Evolutionary conservation across 2,329 filamentous ascomycete genomes (phyloP).

Genomic region (Penicillium oxalicum): DNA sequence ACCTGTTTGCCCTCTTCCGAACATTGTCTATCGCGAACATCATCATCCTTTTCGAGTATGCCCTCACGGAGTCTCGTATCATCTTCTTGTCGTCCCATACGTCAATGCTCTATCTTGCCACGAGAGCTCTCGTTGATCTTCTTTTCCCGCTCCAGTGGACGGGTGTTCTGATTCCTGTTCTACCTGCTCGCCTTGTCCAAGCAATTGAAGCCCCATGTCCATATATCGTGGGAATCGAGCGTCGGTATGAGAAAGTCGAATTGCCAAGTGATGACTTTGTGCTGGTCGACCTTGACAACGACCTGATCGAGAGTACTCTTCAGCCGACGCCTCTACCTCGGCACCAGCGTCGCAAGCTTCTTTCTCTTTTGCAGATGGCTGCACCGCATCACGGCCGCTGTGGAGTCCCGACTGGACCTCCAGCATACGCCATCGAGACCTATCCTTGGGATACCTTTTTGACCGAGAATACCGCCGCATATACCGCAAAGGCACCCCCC

Average conservation of each 20-base stretch:
- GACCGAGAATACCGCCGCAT: slow-evolving; percentile 75
- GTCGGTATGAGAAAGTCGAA: slow-evolving; percentile 60
- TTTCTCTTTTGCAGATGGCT: slow-evolving; percentile 79
- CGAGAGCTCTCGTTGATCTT: slow-evolving; percentile 75
- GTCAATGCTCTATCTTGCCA: slow-evolving; percentile 90
- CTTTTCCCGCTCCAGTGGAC: slow-evolving; percentile 90
- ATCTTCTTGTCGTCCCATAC: slow-evolving; percentile 94
- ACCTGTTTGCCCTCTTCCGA: slow-evolving; percentile 88
- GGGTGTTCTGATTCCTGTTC: slow-evolving; percentile 86
- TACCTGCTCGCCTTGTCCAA: slow-evolving; percentile 80
- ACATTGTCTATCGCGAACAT: slow-evolving; percentile 88
- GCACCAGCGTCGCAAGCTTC: slow-evolving; percentile 82
- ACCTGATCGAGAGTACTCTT: slow-evolving; percentile 78
- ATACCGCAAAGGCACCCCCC: slow-evolving; percentile 62
- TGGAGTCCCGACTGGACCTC: slow-evolving; percentile 80
- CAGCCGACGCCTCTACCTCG: slow-evolving; percentile 74
- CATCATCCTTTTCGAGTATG: slow-evolving; percentile 86
- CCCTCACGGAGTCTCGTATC: slow-evolving; percentile 86
- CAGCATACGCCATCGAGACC: slow-evolving; percentile 85
- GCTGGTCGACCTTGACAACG: slow-evolving; percentile 84
- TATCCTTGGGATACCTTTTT: slow-evolving; percentile 88
- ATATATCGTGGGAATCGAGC: slow-evolving; percentile 93
- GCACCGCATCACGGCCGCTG: slow-evolving; percentile 84
- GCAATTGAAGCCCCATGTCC: slow-evolving; percentile 92
- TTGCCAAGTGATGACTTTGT: slow-evolving; percentile 95